phyloP scores from a whole-genome alignment of 257 asterid species.

The Primulina huaijiensis region DNA sequence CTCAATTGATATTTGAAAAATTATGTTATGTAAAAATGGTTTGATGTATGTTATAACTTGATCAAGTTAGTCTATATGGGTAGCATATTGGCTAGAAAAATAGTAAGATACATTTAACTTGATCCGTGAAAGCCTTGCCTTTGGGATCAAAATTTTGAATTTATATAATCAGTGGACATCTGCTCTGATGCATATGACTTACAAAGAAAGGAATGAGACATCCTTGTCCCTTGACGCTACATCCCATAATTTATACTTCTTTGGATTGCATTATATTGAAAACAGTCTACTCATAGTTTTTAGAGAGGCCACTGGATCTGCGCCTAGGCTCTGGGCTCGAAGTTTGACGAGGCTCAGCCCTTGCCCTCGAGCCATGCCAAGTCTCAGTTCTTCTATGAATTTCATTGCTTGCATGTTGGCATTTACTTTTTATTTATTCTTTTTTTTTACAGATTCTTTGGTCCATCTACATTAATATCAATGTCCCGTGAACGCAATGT shows the following conservation, averaged over 20 bases:
- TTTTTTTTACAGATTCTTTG: conserved; percentile 36
- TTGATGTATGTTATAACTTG: background rate
- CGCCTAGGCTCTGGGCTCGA: too few relatives aligned
- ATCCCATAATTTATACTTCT: background rate
- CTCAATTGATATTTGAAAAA: background rate
- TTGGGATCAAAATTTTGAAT: background rate
- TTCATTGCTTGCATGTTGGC: background rate
- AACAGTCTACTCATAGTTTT: background rate
- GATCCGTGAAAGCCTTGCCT: background rate
- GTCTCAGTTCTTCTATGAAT: background rate
- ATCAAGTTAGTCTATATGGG: background rate
- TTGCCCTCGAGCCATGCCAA: too few relatives aligned
- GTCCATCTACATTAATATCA: conserved; percentile 27
- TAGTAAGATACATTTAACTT: background rate
- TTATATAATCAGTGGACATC: background rate
- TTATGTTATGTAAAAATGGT: background rate
- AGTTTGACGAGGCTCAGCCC: too few relatives aligned
- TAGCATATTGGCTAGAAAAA: background rate
- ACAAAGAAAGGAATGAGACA: background rate
- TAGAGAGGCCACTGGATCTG: too few relatives aligned
- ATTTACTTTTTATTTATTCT: background rate
- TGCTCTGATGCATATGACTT: background rate
- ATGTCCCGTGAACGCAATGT: conserved; percentile 75
- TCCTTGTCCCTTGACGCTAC: background rate
- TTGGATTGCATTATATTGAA: background rate